Evolutionary conservation across 2,329 filamentous ascomycete genomes (phyloP).

Genomic region (Hypoxylon sp.): DNA sequence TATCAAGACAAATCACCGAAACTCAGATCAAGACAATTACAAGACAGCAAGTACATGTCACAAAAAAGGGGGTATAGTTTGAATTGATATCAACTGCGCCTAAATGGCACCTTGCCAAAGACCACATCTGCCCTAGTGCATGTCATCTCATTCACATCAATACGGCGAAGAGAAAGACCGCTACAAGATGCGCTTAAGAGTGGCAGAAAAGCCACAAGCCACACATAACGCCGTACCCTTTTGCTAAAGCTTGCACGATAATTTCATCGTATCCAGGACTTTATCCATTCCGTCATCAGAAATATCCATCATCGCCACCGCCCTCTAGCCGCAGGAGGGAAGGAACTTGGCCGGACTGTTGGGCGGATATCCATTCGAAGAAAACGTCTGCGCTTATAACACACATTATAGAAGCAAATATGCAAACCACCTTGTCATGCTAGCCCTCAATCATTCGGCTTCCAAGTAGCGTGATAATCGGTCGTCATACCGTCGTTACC

Average conservation of each 20-base stretch:
- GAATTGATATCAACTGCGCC: slow-evolving; percentile 26
- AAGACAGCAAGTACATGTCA: background rate
- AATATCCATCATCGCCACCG: slow-evolving; percentile 16
- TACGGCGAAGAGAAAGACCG: slow-evolving; percentile 9
- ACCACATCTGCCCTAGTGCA: slow-evolving; percentile 1
- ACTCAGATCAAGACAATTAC: background rate
- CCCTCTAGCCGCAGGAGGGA: background rate
- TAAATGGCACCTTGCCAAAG: slow-evolving; percentile 16
- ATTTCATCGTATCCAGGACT: slow-evolving; percentile 11
- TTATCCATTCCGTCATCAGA: slow-evolving; percentile 21
- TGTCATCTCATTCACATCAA: slow-evolving; percentile 1
- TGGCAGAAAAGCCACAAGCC: background rate
- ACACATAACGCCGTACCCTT: slow-evolving; percentile 18
- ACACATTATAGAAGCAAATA: slow-evolving; percentile 25
- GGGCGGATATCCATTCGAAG: slow-evolving; percentile 37
- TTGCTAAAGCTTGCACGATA: slow-evolving; percentile 5
- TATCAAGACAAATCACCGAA: background rate
- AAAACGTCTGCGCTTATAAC: slow-evolving; percentile 9
- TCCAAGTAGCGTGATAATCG: background rate
- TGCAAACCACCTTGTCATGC: slow-evolving; percentile 18
- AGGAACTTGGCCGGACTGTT: slow-evolving; percentile 21
- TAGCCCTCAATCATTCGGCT: slow-evolving; percentile 2
- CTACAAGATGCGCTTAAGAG: background rate
- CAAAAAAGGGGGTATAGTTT: slow-evolving; percentile 25
- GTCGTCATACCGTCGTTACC: slow-evolving; percentile 18